These are phyloP conservation scores for Sechiopsis laciniata DNA, from an alignment of 306 rosid species.

Conservation along the genomic window DNA sequence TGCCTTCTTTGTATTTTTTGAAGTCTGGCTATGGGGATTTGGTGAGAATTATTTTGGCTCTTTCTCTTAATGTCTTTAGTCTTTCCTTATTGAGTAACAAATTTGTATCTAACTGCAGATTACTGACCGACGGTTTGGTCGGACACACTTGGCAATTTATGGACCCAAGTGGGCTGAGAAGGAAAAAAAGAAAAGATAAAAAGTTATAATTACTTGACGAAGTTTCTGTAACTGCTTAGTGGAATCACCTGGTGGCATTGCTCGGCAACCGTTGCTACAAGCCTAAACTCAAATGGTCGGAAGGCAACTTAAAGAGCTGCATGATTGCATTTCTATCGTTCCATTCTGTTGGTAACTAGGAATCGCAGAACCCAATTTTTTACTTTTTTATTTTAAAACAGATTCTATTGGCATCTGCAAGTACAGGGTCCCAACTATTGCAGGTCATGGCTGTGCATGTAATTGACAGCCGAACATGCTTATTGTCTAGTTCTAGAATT, in stretches of 20 bases:
- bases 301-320: neutral
- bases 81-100: conserved; percentile 24
- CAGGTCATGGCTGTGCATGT: conserved; percentile 2
- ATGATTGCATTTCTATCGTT: neutral
- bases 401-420: conserved; percentile 11
- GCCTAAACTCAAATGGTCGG: neutral
- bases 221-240: conserved; percentile 30
- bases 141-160: conserved; percentile 77
- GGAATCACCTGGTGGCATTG: conserved; percentile 17
- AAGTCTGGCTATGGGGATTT: neutral
- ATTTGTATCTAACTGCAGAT: conserved; percentile 41
- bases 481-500: conserved; percentile 9
- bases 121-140: conserved; percentile 78
- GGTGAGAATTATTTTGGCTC: neutral
- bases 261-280: conserved; percentile 5
- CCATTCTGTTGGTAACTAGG: neutral
- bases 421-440: neutral
- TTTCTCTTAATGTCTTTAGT: conserved; percentile 5
- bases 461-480: neutral
- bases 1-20: neutral
- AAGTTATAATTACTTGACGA: conserved; percentile 3
- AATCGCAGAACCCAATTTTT: neutral
- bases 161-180: conserved; percentile 95
- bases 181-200: conserved; percentile 52
- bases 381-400: neutral